These are phyloP conservation scores for Bidens hawaiensis DNA, from an alignment of 140 eudicot genomes.

Conservation along the genomic window DNA sequence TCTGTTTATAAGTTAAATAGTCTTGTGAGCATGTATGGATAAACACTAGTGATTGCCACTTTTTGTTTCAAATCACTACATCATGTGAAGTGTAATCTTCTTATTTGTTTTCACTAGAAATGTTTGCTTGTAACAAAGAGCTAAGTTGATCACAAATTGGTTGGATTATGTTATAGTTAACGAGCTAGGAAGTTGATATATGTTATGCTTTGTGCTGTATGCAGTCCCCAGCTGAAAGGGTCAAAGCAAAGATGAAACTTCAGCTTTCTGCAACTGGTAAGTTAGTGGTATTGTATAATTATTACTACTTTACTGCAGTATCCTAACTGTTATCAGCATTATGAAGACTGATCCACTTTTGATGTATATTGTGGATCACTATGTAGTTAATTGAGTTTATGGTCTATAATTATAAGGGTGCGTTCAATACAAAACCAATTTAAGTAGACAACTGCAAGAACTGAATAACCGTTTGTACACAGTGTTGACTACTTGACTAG, in stretches of 20 bases:
- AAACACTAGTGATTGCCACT: background rate
- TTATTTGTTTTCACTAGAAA: background rate
- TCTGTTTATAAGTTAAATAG: background rate
- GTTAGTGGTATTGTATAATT: background rate
- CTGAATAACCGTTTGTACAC: too few species aligned
- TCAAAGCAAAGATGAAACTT: constrained; percentile 91
- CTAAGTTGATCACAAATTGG: background rate
- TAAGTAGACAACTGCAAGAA: too few species aligned
- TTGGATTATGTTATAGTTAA: background rate
- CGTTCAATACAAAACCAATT: too few species aligned
- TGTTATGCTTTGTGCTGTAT: constrained; percentile 23
- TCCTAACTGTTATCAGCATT: background rate
- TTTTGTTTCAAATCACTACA: background rate
- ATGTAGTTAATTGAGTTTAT: constrained; percentile 1
- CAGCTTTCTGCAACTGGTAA: constrained; percentile 91
- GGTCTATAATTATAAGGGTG: constrained; percentile 1
- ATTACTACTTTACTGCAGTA: background rate
- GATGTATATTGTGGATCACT: background rate
- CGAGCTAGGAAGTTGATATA: background rate
- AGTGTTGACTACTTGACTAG: too few species aligned
- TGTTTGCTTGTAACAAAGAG: background rate
- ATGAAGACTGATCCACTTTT: background rate
- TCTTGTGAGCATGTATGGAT: background rate
- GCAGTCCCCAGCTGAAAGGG: constrained; percentile 90
- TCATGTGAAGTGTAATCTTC: background rate